Evolutionary conservation across 331 rosid species (phyloP).

Genomic region (Saraca asoca): DNA sequence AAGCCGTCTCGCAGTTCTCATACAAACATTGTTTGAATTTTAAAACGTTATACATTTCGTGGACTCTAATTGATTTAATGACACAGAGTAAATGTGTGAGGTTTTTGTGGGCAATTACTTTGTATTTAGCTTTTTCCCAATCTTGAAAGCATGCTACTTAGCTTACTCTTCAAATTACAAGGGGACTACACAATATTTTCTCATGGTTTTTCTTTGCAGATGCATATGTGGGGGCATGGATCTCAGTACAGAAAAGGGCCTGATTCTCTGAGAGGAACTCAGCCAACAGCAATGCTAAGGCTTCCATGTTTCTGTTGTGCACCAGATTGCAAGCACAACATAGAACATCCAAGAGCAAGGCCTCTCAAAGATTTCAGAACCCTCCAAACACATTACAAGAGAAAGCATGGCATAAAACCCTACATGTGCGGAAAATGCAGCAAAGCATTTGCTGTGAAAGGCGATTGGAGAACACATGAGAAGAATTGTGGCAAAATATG

Average conservation of each 20-base stretch:
- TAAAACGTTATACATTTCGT: too few species aligned
- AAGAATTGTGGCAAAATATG: constrained; percentile 79
- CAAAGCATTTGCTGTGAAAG: constrained; percentile 76
- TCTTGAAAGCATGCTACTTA: too few species aligned
- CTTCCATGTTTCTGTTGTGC: constrained; percentile 79
- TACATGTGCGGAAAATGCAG: constrained; percentile 62
- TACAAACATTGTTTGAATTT: too few species aligned
- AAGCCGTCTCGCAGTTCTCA: too few species aligned
- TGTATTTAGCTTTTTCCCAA: too few species aligned
- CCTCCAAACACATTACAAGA: constrained; percentile 78
- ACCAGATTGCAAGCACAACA: constrained; percentile 73
- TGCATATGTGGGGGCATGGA: constrained; percentile 96
- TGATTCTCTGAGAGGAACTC: constrained; percentile 72
- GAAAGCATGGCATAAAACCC: constrained; percentile 79
- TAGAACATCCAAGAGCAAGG: constrained; percentile 68
- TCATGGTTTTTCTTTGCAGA: constrained; percentile 38
- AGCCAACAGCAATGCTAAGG: constrained; percentile 72
- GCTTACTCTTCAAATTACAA: too few species aligned
- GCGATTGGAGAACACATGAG: constrained; percentile 89
- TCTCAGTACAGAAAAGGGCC: constrained; percentile 83
- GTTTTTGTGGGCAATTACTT: too few species aligned
- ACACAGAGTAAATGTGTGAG: too few species aligned
- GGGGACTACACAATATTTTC: too few species aligned
- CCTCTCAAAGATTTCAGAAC: constrained; percentile 80
- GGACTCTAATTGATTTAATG: too few species aligned